Base-by-base conservation (phyloP, 768 basidiomycete genomes). In the Podaxis sp. region DNA sequence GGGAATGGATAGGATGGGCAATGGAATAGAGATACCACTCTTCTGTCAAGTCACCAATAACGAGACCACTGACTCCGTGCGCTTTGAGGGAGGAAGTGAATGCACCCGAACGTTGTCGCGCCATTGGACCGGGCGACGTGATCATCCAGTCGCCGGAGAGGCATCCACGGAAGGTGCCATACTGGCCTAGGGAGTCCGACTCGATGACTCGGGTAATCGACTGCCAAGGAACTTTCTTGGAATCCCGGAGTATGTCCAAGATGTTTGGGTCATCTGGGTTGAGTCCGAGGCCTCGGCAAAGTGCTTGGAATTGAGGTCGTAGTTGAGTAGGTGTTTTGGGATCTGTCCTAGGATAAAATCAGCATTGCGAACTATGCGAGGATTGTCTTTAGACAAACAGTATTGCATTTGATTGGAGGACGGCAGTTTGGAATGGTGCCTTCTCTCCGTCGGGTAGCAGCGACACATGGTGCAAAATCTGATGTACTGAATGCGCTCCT, bases 1-100 rank as follows among this genome's bases (percentile, higher is more conserved):
- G 71, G 7, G 75, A 71, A 10, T 68, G 55, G 51, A 90, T 79
- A 0, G 84, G 82, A 68, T 89, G 83, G 3, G 88, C 83, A 64
- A 90, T 85, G 13, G 87, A 82, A 65, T 90, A 91, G 54, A 90
- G 78, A 69, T 84, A 89, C 89, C 89, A 91, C 69, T 91, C 89
- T 65, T 91, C 88, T 14, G 75, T 77, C 53, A 90, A 76, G 57
- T 89, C 86, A 7, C 90, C 90, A n/a, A 87, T 72, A 53, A 85
- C 74, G 60, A 91, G 74, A 66, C 80, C 83, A 42, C 74, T 78
- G 48, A 90, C 77, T 2, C 90, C 89, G 18, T 82, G 84, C 18
- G 75, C 80, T 48, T 68, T 71, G 11, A 91, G 77, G 1, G 75
- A 79, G 9, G 71, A 71, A 0, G 86, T 86, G 55, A 93, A 76